Evolutionary conservation across 306 rosid species (phyloP).

Genomic region (Inga oerstediana): DNA sequence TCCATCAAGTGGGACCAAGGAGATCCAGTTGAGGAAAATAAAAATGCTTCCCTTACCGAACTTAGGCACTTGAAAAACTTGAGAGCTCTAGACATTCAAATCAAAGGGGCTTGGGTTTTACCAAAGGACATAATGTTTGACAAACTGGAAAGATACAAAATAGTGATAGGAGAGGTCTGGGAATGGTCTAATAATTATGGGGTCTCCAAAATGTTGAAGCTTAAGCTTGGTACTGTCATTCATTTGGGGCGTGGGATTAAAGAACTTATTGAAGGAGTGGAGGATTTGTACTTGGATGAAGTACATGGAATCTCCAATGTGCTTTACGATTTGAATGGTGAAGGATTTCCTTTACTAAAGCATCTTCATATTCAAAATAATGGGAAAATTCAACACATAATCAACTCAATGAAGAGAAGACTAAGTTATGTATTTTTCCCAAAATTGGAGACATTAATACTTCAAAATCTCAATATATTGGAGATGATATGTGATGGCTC

Average conservation of each 20-base stretch:
- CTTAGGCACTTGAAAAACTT: not conserved
- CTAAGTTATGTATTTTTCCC: not conserved
- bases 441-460: not conserved
- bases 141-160: not conserved
- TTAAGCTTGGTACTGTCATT: not conserved
- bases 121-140: not conserved
- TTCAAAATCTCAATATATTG: not conserved
- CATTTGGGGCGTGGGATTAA: not conserved
- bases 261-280: not conserved
- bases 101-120: not conserved
- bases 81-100: not conserved
- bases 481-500: not conserved
- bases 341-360: not conserved
- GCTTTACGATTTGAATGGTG: not conserved
- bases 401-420: not conserved
- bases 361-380: not conserved
- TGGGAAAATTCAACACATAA: not conserved
- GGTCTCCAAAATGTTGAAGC: not conserved
- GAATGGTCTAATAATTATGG: not conserved
- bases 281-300: not conserved
- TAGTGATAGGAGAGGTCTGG: not conserved
- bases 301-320: not conserved
- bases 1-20: conserved; percentile 10
- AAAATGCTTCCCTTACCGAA: conserved; percentile 19
- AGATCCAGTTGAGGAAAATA: not conserved